Percentiles rank a stretch among this genome's conserved stretches.
Conservation (phyloP, 2,329 filamentous ascomycete species). For the Escovopsis weberi region DNA sequence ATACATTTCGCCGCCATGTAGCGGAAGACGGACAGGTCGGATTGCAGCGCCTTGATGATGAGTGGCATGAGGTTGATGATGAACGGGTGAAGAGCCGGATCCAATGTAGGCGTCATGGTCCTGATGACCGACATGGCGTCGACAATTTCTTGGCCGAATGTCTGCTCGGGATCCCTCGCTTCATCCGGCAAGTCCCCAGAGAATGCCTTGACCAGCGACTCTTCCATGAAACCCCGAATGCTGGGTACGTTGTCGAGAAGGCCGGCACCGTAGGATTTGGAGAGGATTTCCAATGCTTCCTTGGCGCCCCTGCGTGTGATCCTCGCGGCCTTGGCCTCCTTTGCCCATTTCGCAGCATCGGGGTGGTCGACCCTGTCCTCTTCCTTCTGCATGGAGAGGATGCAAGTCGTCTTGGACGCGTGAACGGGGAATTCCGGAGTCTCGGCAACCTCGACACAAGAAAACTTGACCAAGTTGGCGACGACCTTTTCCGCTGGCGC, state of each 20-base stretch:
- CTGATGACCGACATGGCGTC: constrained; percentile 88
- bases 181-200: constrained; percentile 54
- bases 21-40: constrained; percentile 76
- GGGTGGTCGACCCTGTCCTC: constrained; percentile 89
- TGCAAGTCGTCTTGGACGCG: constrained; percentile 59
- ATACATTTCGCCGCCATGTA: constrained; percentile 97
- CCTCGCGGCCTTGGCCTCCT: constrained; percentile 74
- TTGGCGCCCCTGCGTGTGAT: constrained; percentile 89
- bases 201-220: constrained; percentile 63
- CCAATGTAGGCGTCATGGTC: constrained; percentile 81
- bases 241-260: constrained; percentile 78
- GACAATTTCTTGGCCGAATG: constrained; percentile 80
- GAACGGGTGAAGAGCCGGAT: constrained; percentile 61
- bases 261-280: constrained; percentile 59
- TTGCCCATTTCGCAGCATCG: constrained; percentile 79
- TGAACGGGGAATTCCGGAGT: constrained; percentile 90
- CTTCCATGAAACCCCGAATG: constrained; percentile 65
- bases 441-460: constrained; percentile 92
- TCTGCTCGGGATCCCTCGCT: constrained; percentile 57
- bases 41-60: constrained; percentile 77
- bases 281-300: constrained; percentile 80
- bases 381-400: constrained; percentile 90
- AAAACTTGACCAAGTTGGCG: constrained; percentile 90
- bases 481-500: constrained; percentile 93
- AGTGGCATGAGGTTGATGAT: constrained; percentile 72